Evolutionary conservation across 345 rosid species (phyloP).

Genomic region (Aquilaria sinensis): DNA sequence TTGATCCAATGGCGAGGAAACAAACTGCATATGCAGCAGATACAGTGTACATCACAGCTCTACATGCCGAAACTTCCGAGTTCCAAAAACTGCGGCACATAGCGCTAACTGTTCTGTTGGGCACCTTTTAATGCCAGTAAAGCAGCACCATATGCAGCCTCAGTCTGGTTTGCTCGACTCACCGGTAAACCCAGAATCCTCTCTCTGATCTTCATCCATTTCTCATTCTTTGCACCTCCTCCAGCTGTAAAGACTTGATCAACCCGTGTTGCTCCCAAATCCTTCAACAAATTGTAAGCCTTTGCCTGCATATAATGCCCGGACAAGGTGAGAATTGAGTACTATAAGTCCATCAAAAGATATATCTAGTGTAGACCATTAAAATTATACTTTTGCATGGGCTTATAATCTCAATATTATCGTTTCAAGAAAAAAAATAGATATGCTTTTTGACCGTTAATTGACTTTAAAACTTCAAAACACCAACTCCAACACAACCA

Average conservation of each 20-base stretch:
- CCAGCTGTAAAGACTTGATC: constrained; percentile 85
- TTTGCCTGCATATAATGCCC: constrained; percentile 40
- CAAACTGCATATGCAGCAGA: no score
- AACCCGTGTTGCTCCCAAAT: constrained; percentile 70
- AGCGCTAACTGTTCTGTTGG: constrained; percentile 5
- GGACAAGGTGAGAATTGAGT: background rate
- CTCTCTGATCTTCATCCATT: constrained; percentile 73
- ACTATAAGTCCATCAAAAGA: no score
- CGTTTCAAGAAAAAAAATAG: no score
- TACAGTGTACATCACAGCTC: no score
- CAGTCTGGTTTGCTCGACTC: constrained; percentile 61
- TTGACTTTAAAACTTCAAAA: no score
- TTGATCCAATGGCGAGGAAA: no score
- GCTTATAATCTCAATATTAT: background rate
- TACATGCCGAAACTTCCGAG: no score
- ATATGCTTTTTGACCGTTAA: no score
- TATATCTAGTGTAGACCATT: no score
- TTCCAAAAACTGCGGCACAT: background rate
- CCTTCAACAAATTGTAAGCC: constrained; percentile 63
- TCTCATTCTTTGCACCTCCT: constrained; percentile 78
- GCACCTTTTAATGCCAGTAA: constrained; percentile 69
- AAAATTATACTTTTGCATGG: no score
- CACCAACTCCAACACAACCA: no score
- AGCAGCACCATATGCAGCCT: constrained; percentile 94
- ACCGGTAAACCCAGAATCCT: constrained; percentile 69